Conservation (phyloP, 306 rosid genomes). For the Pyrus bretschneideri region DNA sequence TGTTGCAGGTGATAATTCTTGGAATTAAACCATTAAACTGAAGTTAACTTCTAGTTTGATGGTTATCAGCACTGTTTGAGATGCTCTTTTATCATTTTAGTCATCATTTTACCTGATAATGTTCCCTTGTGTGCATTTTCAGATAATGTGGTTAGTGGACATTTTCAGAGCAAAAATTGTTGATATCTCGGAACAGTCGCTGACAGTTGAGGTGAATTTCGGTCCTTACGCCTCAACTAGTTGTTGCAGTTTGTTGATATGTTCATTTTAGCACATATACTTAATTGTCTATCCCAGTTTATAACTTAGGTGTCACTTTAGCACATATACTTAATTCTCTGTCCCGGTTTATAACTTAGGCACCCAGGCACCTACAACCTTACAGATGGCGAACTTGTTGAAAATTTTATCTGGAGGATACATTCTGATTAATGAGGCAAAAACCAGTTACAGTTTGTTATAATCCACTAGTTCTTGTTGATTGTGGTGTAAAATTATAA, state of each 20-base stretch:
- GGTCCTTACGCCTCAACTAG: background rate
- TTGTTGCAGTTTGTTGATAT: background rate
- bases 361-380: background rate
- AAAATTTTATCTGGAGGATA: background rate
- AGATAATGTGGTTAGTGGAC: constrained; percentile 59
- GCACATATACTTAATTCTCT: background rate
- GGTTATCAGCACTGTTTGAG: background rate
- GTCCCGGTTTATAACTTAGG: background rate
- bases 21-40: background rate
- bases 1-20: background rate
- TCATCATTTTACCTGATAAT: background rate
- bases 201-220: constrained; percentile 48
- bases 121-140: constrained; percentile 11
- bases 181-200: constrained; percentile 41
- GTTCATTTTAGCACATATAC: constrained; percentile 2
- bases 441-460: background rate
- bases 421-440: background rate
- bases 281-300: background rate
- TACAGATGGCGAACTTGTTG: background rate
- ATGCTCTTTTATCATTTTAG: constrained; percentile 4
- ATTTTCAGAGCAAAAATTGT: constrained; percentile 51
- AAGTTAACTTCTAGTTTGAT: background rate
- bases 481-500: background rate
- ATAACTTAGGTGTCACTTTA: background rate
- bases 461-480: background rate